Percentiles rank a stretch among this genome's conserved stretches.
Conservation (phyloP, 139 green algal genomes). For the Chlamydomonas schloesseri region DNA sequence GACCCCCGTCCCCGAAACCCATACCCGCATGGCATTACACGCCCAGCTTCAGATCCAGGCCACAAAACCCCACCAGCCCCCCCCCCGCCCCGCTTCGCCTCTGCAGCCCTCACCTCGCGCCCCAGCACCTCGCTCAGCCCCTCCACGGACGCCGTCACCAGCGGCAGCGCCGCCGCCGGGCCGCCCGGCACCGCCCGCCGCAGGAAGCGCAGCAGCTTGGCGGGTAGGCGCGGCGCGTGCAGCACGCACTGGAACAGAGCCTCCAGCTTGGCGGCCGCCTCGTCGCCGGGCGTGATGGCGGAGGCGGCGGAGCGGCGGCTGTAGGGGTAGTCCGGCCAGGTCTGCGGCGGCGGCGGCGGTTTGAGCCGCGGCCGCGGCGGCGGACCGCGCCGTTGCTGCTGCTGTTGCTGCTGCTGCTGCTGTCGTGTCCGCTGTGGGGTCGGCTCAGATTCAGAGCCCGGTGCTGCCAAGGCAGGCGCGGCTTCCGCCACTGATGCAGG, state of each 20-base stretch:
- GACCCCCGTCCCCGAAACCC: no score
- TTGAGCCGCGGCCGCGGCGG: constrained; percentile 6
- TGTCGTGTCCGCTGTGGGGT: background rate
- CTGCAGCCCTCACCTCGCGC: constrained; percentile 44
- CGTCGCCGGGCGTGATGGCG: constrained; percentile 30
- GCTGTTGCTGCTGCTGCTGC: background rate
- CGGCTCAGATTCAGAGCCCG: background rate
- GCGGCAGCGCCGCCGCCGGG: background rate
- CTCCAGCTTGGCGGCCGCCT: constrained; percentile 54
- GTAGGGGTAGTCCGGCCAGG: constrained; percentile 32
- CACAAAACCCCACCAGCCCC: no score
- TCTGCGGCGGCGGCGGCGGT: background rate
- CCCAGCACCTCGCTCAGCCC: constrained; percentile 29
- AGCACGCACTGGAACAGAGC: constrained; percentile 72
- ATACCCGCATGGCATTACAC: no score
- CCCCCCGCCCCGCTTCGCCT: no score
- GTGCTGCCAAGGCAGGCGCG: no score
- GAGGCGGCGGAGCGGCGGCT: background rate
- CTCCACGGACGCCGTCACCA: constrained; percentile 43
- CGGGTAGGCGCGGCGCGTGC: constrained; percentile 55
- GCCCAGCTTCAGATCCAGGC: no score
- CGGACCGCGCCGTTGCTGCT: background rate
- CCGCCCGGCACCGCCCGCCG: background rate
- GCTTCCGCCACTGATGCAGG: no score
- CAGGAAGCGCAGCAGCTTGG: constrained; percentile 36